phyloP scores from a whole-genome alignment of 495 filamentous ascomycete genomes.

The Saxophila tyrrhenica region DNA sequence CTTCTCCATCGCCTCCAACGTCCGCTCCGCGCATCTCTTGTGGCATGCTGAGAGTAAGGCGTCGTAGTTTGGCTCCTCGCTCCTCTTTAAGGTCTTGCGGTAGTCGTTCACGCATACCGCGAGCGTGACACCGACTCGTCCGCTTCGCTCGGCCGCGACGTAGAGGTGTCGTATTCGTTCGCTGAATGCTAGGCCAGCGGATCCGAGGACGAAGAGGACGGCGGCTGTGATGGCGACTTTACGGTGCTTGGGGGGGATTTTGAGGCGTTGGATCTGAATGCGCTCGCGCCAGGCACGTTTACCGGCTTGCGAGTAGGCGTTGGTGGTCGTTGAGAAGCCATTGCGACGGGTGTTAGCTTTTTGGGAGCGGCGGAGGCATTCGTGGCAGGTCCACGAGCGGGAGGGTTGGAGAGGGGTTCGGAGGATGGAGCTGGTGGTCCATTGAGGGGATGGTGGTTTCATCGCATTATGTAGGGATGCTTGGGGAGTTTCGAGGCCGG shows the following conservation, averaged over 20 bases:
- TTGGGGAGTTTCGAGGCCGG: background rate
- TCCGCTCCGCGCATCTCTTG: conserved; percentile 82
- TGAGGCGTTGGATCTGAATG: background rate
- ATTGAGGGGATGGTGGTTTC: background rate
- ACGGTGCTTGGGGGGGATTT: background rate
- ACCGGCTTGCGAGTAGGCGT: conserved; percentile 9
- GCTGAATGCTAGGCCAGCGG: conserved; percentile 52
- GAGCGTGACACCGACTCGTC: conserved; percentile 65
- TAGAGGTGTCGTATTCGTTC: conserved; percentile 65
- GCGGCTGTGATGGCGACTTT: conserved; percentile 15
- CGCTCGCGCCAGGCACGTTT: conserved; percentile 15
- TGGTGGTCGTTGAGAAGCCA: conserved; percentile 7
- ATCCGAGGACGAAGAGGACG: conserved; percentile 17
- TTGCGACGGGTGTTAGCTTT: background rate
- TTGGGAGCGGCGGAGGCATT: background rate
- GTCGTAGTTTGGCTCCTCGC: conserved; percentile 47
- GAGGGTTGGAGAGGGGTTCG: background rate
- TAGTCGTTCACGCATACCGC: conserved; percentile 85
- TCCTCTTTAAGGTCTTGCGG: conserved; percentile 31
- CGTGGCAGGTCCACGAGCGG: conserved; percentile 2
- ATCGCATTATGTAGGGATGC: conserved; percentile 1
- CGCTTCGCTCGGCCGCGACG: conserved; percentile 61
- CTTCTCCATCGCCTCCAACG: conserved; percentile 74
- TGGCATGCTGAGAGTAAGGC: conserved; percentile 71
- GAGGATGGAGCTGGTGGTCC: background rate